phyloP scores from a whole-genome alignment of 1,284 basidiomycete species.

The Cryptococcus sp. region DNA sequence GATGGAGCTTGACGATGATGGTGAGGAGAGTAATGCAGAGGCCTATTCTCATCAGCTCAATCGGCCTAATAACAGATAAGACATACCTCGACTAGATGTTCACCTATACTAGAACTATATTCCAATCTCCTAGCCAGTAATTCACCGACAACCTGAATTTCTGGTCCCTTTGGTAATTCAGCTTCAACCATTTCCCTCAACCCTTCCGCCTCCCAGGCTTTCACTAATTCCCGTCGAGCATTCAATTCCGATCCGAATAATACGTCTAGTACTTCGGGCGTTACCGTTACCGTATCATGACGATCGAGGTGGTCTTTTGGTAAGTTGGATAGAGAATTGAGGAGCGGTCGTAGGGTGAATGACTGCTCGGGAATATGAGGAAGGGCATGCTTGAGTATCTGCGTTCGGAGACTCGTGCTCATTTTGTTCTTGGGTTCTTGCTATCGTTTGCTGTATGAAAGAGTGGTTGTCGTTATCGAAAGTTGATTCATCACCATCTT shows the following conservation, averaged over 20 bases:
- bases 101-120: conserved; percentile 29
- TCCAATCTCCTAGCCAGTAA: conserved; percentile 24
- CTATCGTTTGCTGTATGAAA: neutral
- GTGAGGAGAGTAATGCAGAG: conserved; percentile 33
- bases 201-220: conserved; percentile 33
- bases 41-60: conserved; percentile 17
- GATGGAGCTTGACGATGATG: conserved; percentile 23
- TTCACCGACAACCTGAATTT: conserved; percentile 5
- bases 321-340: conserved; percentile 16
- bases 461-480: neutral
- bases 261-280: conserved; percentile 29
- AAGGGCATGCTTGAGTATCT: conserved; percentile 28
- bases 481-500: neutral
- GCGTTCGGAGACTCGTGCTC: conserved; percentile 25
- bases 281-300: neutral
- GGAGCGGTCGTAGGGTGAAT: conserved; percentile 38
- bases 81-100: conserved; percentile 41
- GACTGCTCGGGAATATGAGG: conserved; percentile 29
- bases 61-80: neutral
- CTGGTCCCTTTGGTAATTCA: neutral
- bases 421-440: conserved; percentile 10
- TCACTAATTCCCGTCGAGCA: conserved; percentile 26
- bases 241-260: conserved; percentile 27
- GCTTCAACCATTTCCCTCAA: conserved; percentile 11
- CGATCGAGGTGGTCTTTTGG: conserved; percentile 13